A percentile compares a stretch with the other conserved stretches of the same genome.
Conservation (phyloP, 179 eudicot genomes). For the Beta corolliflora region DNA sequence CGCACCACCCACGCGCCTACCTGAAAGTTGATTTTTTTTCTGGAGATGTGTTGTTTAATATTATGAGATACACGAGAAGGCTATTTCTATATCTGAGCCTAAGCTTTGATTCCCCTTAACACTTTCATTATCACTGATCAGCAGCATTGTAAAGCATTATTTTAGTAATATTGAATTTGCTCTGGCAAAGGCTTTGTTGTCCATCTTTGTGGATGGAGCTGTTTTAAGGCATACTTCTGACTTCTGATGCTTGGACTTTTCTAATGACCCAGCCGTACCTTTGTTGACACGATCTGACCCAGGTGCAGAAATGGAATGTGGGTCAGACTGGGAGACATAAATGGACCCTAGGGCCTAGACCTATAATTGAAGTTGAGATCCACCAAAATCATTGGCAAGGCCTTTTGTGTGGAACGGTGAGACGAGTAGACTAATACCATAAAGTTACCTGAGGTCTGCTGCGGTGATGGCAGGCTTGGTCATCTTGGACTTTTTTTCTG, state of each 20-base stretch:
- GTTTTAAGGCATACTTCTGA: not conserved
- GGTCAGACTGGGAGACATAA: not conserved
- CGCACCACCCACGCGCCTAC: not conserved
- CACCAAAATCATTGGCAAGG: no score
- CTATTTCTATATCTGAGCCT: not conserved
- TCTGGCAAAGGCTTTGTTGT: not conserved
- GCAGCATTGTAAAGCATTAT: not conserved
- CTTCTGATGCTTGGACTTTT: not conserved
- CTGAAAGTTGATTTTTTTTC: not conserved
- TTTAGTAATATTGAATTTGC: not conserved
- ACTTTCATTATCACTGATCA: not conserved
- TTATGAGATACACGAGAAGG: constrained; percentile 2
- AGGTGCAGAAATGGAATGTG: not conserved
- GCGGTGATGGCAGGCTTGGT: no score
- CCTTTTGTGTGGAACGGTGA: no score
- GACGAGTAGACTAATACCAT: no score
- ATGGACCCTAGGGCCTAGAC: not conserved
- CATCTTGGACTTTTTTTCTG: no score
- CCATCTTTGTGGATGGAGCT: not conserved
- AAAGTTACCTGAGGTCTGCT: no score
- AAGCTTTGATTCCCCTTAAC: not conserved
- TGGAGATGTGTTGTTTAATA: not conserved
- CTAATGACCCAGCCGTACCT: not conserved
- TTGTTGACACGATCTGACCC: not conserved
- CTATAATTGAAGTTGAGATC: no score